phyloP scores from a whole-genome alignment of 2,329 filamentous ascomycete species.

The Penicillium glabrum region DNA sequence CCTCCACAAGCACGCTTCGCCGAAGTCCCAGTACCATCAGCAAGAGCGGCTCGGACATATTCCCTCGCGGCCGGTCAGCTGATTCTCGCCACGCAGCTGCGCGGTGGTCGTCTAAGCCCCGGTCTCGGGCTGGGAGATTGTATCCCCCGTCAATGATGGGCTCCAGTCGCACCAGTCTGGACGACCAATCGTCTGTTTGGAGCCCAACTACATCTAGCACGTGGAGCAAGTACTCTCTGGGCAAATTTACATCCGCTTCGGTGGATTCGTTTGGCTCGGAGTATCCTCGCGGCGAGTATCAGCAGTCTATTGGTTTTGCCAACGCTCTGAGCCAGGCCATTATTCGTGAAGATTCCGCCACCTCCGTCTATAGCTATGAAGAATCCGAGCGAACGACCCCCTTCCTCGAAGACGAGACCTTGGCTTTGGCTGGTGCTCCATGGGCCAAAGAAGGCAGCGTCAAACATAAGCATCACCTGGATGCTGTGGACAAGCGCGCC shows the following conservation, averaged over 20 bases:
- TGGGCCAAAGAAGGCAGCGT: conserved; percentile 98
- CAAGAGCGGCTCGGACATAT: conserved; percentile 82
- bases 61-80: conserved; percentile 67
- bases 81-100: conserved; percentile 65
- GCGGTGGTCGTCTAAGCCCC: conserved; percentile 81
- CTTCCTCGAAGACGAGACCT: conserved; percentile 85
- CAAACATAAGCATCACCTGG: conserved; percentile 94
- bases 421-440: conserved; percentile 89
- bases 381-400: conserved; percentile 62
- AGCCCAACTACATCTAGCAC: conserved; percentile 89
- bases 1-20: conserved; percentile 67
- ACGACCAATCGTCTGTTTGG: conserved; percentile 87
- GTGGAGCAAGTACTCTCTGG: conserved; percentile 91
- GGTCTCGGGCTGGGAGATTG: conserved; percentile 69
- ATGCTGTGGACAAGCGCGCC: conserved; percentile 84
- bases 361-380: conserved; percentile 54
- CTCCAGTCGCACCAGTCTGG: conserved; percentile 90
- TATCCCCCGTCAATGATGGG: conserved; percentile 78
- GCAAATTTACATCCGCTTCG: conserved; percentile 86
- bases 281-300: conserved; percentile 76
- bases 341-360: conserved; percentile 72
- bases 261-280: conserved; percentile 84
- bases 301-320: conserved; percentile 95
- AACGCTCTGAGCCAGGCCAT: conserved; percentile 96
- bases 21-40: conserved; percentile 88